phyloP scores from a whole-genome alignment of 176 grass and related monocot species.

The Saccharum officinarum region DNA sequence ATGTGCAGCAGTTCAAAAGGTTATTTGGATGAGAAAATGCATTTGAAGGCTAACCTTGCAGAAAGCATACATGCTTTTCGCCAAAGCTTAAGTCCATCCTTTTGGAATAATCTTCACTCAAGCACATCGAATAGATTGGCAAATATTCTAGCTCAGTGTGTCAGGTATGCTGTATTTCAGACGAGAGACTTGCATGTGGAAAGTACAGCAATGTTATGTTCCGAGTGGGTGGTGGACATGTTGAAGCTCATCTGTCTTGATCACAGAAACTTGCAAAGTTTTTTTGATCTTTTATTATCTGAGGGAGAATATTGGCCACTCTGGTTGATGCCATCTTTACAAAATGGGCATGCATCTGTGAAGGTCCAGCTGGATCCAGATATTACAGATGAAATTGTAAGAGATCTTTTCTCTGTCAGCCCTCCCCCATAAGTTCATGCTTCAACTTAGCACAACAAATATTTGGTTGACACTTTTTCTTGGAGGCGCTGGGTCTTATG shows the following conservation, averaged over 20 bases:
- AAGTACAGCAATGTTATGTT: slow-evolving; percentile 51
- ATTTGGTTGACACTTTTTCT: not conserved
- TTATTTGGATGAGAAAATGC: slow-evolving; percentile 33
- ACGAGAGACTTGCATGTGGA: slow-evolving; percentile 40
- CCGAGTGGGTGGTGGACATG: slow-evolving; percentile 71
- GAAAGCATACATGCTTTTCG: slow-evolving; percentile 57
- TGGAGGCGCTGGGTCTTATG: not conserved
- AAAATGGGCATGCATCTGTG: slow-evolving; percentile 34
- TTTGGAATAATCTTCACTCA: slow-evolving; percentile 59
- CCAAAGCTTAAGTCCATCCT: slow-evolving; percentile 54
- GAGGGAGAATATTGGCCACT: slow-evolving; percentile 80
- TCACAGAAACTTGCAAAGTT: slow-evolving; percentile 56
- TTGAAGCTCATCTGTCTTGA: slow-evolving; percentile 57
- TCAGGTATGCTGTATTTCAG: slow-evolving; percentile 76
- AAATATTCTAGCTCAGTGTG: slow-evolving; percentile 69
- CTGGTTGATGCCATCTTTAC: slow-evolving; percentile 62
- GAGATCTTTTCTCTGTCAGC: not conserved
- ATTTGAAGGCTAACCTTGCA: slow-evolving; percentile 52
- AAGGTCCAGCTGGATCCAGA: slow-evolving; percentile 26
- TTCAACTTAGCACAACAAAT: not conserved
- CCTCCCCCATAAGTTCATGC: not conserved
- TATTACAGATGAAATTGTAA: slow-evolving; percentile 44
- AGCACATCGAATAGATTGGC: slow-evolving; percentile 52
- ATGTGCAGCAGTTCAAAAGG: slow-evolving; percentile 17
- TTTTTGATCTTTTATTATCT: slow-evolving; percentile 66